phyloP scores from a whole-genome alignment of 2,329 filamentous ascomycete species.

The Orbilia javanica region DNA sequence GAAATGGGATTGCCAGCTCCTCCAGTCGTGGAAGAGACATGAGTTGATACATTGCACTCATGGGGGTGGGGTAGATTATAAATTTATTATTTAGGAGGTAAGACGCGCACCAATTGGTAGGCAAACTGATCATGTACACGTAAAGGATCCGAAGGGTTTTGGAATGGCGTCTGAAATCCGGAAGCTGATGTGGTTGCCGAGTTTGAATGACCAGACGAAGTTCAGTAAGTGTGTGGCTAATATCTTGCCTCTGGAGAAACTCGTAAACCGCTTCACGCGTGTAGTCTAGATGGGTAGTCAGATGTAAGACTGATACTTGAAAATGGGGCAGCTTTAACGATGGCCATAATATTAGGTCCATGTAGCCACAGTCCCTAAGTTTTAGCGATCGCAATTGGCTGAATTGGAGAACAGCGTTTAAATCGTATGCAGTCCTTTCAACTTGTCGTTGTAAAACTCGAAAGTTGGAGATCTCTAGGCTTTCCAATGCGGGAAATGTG shows the following conservation, averaged over 20 bases:
- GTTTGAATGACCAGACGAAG: conserved; percentile 3
- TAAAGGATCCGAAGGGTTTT: conserved; percentile 25
- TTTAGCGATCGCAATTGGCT: not conserved
- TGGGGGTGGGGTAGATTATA: not conserved
- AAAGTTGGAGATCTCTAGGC: conserved; percentile 15
- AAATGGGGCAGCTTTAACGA: not conserved
- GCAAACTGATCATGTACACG: not conserved
- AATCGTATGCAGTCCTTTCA: not conserved
- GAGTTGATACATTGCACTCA: conserved; percentile 4
- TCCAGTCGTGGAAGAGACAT: conserved; percentile 14
- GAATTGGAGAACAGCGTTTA: not conserved
- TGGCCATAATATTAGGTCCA: conserved; percentile 14
- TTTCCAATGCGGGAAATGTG: not conserved
- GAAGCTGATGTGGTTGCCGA: conserved; percentile 1
- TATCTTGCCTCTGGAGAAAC: conserved; percentile 4
- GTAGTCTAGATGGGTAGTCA: not conserved
- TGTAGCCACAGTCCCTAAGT: conserved; percentile 4
- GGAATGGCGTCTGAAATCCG: conserved; percentile 12
- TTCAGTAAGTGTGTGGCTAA: not conserved
- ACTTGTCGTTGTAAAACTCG: not conserved
- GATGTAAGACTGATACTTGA: conserved; percentile 4
- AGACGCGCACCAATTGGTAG: too few species aligned
- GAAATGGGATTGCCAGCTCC: conserved; percentile 14
- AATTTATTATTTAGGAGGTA: too few species aligned
- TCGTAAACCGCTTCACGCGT: conserved; percentile 9